These are phyloP conservation scores for Fusarium tricinctum DNA, from an alignment of 2,329 filamentous ascomycete genomes.

Conservation along the genomic window DNA sequence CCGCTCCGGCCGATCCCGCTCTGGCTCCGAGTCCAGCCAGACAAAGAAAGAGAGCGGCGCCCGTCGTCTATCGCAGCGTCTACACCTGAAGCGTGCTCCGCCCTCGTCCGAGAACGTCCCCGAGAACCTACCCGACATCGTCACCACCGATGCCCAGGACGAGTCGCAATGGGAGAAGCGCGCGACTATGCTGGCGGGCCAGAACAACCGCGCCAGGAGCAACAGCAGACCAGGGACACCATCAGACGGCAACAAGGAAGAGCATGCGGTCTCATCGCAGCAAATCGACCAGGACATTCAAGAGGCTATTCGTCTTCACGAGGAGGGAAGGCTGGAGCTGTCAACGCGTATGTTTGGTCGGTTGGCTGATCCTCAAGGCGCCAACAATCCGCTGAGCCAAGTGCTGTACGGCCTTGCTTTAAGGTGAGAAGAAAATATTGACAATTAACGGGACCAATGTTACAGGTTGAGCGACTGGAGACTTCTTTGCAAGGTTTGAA, in stretches of 20 bases:
- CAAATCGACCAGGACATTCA: constrained; percentile 81
- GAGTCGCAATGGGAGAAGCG: constrained; percentile 93
- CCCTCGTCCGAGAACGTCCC: constrained; percentile 82
- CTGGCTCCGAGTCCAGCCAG: constrained; percentile 60
- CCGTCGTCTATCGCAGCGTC: constrained; percentile 75
- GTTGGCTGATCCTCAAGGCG: constrained; percentile 84
- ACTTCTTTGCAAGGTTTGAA: constrained; percentile 17
- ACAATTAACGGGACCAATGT: constrained; percentile 9
- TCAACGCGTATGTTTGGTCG: constrained; percentile 89
- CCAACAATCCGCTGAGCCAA: constrained; percentile 94
- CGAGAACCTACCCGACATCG: constrained; percentile 81
- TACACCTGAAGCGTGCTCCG: constrained; percentile 73
- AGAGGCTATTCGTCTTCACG: constrained; percentile 94
- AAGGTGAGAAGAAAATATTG: constrained; percentile 69
- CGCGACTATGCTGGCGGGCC: constrained; percentile 86
- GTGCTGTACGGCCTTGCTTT: constrained; percentile 95
- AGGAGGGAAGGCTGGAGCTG: constrained; percentile 80
- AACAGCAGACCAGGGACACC: constrained; percentile 57
- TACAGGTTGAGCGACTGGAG: constrained; percentile 25
- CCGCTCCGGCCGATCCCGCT: constrained; percentile 62
- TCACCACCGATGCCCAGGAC: constrained; percentile 60
- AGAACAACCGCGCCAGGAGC: constrained; percentile 65
- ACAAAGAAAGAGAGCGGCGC: constrained; percentile 53
- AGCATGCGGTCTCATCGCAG: constrained; percentile 60
- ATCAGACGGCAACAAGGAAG: constrained; percentile 46